Base-by-base conservation (phyloP, 2,329 filamentous ascomycete species). In the Phoma sp. region DNA sequence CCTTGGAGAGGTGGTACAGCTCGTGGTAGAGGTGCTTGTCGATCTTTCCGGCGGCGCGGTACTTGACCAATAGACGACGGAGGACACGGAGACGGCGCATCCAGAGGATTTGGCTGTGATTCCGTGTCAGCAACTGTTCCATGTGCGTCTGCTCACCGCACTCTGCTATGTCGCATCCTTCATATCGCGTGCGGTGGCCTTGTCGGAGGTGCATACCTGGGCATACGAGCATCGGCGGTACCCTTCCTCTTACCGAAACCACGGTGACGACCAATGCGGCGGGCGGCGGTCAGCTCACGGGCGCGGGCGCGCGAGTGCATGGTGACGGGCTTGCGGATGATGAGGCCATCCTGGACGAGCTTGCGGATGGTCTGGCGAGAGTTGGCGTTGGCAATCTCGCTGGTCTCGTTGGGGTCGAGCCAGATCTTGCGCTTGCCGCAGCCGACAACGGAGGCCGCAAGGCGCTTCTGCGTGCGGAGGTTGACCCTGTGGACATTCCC, bases 21-120 rank as follows among this genome's bases (percentile, higher is more conserved):
- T 98, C 93, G 88, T 99, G 95, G 89, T 99, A 99, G 63, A 99
- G 92, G 87, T 99, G 95, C 90, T 99, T 99, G 86, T 99, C 95
- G 81, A 99, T 99, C 91, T 99, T 99, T 83, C 96, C 96, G 77
- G 90, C 91, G 81, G 93, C 93, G 83, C 95, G 95, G 88, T 99
- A 99, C 88, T 98, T 98, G 86, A 97, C 95, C 73, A 99, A 87
- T 62, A 99, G 91, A 80, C 95, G 95, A 80, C 95, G 93, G 83
- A 99, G 93, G 80, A 99, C 93, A 84, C 96, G 92, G 79, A 96
- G 93, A 79, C 95, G 93, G 83, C 96, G 93, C 95, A 99, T 99
- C 95, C 95, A 99, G 77, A 98, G 87, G 74, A 99, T 86, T 85
- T 97, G 92, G 82, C 91, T 95, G 74, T 81, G 72, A 50, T 67